phyloP scores from a whole-genome alignment of 176 grass and related monocot genomes.

The Poa pratensis region DNA sequence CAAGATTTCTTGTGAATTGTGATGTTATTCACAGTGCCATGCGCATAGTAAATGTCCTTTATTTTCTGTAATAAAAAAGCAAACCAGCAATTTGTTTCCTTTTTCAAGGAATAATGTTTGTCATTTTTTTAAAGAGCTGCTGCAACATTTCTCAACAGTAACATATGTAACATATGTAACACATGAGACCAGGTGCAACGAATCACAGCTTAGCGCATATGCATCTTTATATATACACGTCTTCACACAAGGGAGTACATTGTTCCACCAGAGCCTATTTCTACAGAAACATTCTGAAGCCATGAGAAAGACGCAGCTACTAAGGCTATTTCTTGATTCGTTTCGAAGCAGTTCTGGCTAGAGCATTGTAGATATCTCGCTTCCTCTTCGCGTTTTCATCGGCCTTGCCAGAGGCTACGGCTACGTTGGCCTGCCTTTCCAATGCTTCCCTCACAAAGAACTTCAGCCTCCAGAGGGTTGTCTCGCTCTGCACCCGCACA shows the following conservation, averaged over 20 bases:
- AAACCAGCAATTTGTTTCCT: not conserved
- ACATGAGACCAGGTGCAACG: not conserved
- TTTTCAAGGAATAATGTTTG: not conserved
- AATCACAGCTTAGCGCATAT: not conserved
- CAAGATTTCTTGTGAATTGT: not conserved
- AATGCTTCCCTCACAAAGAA: slow-evolving; percentile 87
- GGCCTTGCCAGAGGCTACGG: too few relatives aligned
- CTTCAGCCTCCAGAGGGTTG: slow-evolving; percentile 93
- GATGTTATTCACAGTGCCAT: not conserved
- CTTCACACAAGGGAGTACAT: not conserved
- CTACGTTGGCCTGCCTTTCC: slow-evolving; percentile 55
- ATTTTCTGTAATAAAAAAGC: too few relatives aligned
- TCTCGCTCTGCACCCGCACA: slow-evolving; percentile 72
- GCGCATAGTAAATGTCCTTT: not conserved
- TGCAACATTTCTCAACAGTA: not conserved
- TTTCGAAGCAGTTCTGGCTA: slow-evolving; percentile 75
- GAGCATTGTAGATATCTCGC: slow-evolving; percentile 83
- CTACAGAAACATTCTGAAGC: slow-evolving; percentile 35
- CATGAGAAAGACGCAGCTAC: slow-evolving; percentile 5
- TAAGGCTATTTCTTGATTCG: slow-evolving; percentile 63
- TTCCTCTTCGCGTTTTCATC: slow-evolving; percentile 86
- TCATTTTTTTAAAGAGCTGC: not conserved
- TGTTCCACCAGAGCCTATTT: slow-evolving; percentile 25
- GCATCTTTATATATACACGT: slow-evolving; percentile 18
- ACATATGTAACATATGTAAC: not conserved